phyloP scores from a whole-genome alignment of 1,139 yeast genomes.

The Debaryomyces subglobosus region DNA sequence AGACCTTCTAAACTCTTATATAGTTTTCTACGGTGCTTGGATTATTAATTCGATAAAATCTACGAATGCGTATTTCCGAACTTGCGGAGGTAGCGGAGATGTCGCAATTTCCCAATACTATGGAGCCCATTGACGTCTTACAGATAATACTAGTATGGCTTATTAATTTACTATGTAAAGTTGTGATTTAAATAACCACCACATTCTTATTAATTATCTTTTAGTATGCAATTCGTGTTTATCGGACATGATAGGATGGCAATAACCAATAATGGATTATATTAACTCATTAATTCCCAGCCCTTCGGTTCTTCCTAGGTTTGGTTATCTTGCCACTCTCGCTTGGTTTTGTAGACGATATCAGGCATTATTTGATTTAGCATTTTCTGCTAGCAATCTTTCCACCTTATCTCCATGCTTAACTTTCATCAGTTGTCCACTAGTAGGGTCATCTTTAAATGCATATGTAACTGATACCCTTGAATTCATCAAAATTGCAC shows the following conservation, averaged over 20 bases:
- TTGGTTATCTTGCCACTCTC: constrained; percentile 6
- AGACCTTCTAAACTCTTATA: neutral
- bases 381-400: constrained; percentile 71
- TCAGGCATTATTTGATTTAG: constrained; percentile 39
- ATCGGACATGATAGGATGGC: neutral
- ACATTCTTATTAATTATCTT: neutral
- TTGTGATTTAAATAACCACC: neutral
- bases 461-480: constrained; percentile 71
- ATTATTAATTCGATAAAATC: neutral
- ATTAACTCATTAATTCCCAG: neutral
- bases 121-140: neutral
- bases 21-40: neutral
- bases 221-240: neutral
- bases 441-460: constrained; percentile 57
- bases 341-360: neutral
- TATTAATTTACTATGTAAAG: neutral
- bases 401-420: constrained; percentile 85
- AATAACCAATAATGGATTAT: neutral
- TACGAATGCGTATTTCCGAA: neutral
- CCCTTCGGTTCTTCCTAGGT: constrained; percentile 1
- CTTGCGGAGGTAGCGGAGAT: neutral
- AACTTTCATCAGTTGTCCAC: constrained; percentile 40
- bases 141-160: neutral
- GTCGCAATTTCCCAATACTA: neutral
- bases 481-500: constrained; percentile 69